A percentile compares a stretch with the other conserved stretches of the same genome.
Evolutionary conservation across 1,139 yeast genomes (phyloP).

Genomic region (Yamadazyma friedrichii): DNA sequence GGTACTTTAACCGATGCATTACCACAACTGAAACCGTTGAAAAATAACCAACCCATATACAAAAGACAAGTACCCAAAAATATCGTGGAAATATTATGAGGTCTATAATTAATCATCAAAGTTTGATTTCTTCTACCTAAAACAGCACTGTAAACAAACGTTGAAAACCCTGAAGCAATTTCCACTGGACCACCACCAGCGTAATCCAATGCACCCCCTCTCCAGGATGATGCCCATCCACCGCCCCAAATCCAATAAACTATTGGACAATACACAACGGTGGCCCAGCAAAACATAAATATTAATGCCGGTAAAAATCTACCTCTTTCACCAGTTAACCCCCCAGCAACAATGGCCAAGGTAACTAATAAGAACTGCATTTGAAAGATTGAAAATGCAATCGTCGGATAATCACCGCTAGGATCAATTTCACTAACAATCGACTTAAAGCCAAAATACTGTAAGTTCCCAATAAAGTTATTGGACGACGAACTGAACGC

Average conservation of each 20-base stretch:
- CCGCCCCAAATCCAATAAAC: constrained; percentile 96
- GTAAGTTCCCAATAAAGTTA: constrained; percentile 82
- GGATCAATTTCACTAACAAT: constrained; percentile 52
- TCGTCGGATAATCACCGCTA: constrained; percentile 65
- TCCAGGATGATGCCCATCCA: constrained; percentile 78
- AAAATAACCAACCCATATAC: constrained; percentile 83
- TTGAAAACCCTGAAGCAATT: constrained; percentile 86
- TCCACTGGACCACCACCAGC: constrained; percentile 99
- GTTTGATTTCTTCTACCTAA: constrained; percentile 84
- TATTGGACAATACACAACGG: constrained; percentile 88
- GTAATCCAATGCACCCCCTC: constrained; percentile 90
- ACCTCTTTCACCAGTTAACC: constrained; percentile 89
- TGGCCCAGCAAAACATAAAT: constrained; percentile 84
- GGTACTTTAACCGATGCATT: constrained; percentile 66
- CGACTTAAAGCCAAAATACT: constrained; percentile 76
- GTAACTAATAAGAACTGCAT: constrained; percentile 92
- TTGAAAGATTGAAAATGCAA: constrained; percentile 84
- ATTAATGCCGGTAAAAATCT: constrained; percentile 82
- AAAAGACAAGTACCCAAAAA: constrained; percentile 69
- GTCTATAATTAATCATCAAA: constrained; percentile 83
- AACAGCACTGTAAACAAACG: constrained; percentile 80
- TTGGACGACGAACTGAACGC: constrained; percentile 81
- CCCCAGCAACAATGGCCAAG: constrained; percentile 87
- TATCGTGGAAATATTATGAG: constrained; percentile 88
- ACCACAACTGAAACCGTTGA: constrained; percentile 79